Evolutionary conservation across 495 filamentous ascomycete genomes (phyloP).

Genomic region (Tuber calosporum): DNA sequence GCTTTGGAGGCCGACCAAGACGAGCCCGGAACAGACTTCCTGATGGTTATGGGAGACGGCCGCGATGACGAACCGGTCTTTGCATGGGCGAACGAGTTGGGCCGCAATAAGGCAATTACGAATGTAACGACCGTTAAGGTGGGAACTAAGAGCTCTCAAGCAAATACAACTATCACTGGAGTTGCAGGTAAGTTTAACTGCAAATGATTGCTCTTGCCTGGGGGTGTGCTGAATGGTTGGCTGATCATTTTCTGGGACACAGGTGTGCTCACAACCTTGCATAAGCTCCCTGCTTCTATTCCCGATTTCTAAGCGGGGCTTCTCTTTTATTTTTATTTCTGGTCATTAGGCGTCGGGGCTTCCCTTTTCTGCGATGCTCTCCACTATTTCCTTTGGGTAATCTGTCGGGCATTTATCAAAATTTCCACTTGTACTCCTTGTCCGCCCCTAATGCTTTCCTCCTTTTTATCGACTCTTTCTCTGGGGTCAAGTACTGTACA

Average conservation of each 20-base stretch:
- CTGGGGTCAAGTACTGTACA: neutral
- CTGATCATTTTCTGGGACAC: constrained; percentile 19
- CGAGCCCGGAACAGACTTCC: constrained; percentile 60
- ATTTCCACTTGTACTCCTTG: neutral
- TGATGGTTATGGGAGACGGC: constrained; percentile 79
- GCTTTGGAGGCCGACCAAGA: constrained; percentile 49
- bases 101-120: constrained; percentile 50
- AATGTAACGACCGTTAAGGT: constrained; percentile 75
- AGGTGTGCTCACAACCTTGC: constrained; percentile 46
- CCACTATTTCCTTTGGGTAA: neutral
- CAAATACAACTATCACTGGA: constrained; percentile 73
- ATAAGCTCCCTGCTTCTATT: constrained; percentile 42
- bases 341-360: neutral
- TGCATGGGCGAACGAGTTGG: constrained; percentile 79
- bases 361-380: neutral
- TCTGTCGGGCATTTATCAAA: neutral
- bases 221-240: constrained; percentile 18
- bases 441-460: neutral
- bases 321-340: neutral
- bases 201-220: constrained; percentile 12
- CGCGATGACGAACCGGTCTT: constrained; percentile 89
- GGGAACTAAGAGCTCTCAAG: constrained; percentile 78
- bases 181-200: constrained; percentile 59
- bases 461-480: neutral
- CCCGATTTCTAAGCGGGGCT: constrained; percentile 1